Conservation (phyloP, 2,329 filamentous ascomycete genomes). For the Colletotrichum navitas region DNA sequence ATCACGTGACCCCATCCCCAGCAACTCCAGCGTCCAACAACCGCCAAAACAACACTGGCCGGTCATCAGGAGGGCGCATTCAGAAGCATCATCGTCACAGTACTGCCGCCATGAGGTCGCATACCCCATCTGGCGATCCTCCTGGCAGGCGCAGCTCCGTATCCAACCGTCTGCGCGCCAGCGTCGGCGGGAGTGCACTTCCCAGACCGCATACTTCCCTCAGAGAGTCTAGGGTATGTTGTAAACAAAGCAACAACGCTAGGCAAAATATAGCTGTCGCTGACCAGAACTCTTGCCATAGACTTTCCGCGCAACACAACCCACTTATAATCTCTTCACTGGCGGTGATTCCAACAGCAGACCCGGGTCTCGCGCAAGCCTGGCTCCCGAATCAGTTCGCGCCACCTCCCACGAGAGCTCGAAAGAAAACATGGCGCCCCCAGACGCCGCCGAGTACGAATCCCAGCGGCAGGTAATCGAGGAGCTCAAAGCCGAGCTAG, state of each 20-base stretch:
- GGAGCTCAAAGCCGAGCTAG: conserved; percentile 89
- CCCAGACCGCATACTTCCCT: conserved; percentile 53
- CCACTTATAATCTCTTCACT: conserved; percentile 70
- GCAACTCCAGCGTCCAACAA: conserved; percentile 18
- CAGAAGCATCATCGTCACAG: conserved; percentile 41
- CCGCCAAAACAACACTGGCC: conserved; percentile 41
- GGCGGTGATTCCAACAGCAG: conserved; percentile 59
- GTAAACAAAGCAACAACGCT: conserved; percentile 40
- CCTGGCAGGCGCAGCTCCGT: conserved; percentile 49
- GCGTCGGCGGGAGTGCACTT: conserved; percentile 53
- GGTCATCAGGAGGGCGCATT: conserved; percentile 32
- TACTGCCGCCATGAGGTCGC: conserved; percentile 49
- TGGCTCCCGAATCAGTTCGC: conserved; percentile 55
- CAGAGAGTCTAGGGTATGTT: conserved; percentile 56
- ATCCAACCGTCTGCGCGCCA: conserved; percentile 52
- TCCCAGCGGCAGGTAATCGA: conserved; percentile 72
- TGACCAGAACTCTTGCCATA: conserved; percentile 50
- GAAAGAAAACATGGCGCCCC: conserved; percentile 71
- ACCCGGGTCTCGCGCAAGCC: conserved; percentile 58
- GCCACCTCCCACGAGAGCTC: conserved; percentile 68
- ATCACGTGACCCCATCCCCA: conserved; percentile 36
- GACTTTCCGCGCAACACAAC: conserved; percentile 64
- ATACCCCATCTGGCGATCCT: conserved; percentile 46
- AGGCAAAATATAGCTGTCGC: conserved; percentile 10
- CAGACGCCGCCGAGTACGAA: conserved; percentile 71